Evolutionary conservation across 306 rosid species (phyloP).

Genomic region (Senna siamea): DNA sequence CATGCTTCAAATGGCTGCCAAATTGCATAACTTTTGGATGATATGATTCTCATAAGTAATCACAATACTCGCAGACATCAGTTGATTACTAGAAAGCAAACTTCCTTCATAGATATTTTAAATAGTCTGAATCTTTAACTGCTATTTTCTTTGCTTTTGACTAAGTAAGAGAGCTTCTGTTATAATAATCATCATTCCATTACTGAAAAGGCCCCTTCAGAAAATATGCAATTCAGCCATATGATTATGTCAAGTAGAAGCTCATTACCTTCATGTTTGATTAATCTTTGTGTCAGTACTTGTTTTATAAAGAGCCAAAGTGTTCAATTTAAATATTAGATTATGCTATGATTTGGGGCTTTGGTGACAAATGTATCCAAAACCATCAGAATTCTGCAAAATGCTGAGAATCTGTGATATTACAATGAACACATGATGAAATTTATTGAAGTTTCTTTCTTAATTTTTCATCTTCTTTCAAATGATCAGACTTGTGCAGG

Average conservation of each 20-base stretch:
- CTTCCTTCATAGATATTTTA: background rate
- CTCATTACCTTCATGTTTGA: background rate
- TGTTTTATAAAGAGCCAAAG: background rate
- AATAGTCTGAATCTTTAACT: background rate
- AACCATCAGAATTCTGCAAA: slow-evolving; percentile 2
- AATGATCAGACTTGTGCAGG: slow-evolving; percentile 75
- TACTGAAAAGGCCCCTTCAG: background rate
- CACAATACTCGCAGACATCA: background rate
- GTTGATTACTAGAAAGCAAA: background rate
- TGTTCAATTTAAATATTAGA: background rate
- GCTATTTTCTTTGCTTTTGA: too few species aligned
- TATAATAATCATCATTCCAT: background rate
- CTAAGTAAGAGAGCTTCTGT: background rate
- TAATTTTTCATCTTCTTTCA: slow-evolving; percentile 8
- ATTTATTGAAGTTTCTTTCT: background rate
- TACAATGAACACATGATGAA: slow-evolving; percentile 11
- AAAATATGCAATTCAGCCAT: background rate
- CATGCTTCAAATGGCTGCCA: too few species aligned
- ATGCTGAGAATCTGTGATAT: slow-evolving; percentile 3
- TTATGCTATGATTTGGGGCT: background rate
- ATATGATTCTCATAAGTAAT: too few species aligned
- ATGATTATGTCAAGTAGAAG: background rate
- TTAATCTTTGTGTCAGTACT: background rate
- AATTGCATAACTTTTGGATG: too few species aligned
- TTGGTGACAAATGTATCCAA: background rate